Conservation (phyloP, 2,329 filamentous ascomycete species). For the Scorias spongiosa region DNA sequence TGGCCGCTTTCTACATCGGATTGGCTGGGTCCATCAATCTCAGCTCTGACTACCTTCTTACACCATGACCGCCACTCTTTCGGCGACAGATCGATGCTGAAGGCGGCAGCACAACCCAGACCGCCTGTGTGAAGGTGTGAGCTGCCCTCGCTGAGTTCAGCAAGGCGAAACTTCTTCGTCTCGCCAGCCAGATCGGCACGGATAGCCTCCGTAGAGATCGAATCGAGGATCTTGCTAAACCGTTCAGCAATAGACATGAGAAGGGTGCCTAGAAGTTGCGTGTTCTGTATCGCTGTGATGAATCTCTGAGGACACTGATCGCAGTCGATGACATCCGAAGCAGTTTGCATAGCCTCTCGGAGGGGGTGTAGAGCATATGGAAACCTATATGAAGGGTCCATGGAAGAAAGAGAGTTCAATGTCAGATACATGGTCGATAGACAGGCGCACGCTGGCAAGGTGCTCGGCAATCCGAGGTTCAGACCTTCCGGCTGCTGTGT, state of each 20-base stretch:
- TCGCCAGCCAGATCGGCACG: slow-evolving; percentile 16
- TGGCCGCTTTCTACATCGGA: slow-evolving; percentile 6
- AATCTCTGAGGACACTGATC: slow-evolving; percentile 25
- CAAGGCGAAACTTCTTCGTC: slow-evolving; percentile 29
- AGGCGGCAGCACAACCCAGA: slow-evolving; percentile 27
- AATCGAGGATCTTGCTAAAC: slow-evolving; percentile 25
- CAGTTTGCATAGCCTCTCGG: slow-evolving; percentile 26
- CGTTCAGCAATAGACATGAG: slow-evolving; percentile 27
- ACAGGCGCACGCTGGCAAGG: slow-evolving; percentile 24
- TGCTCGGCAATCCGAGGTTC: slow-evolving; percentile 4
- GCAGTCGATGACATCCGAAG: slow-evolving; percentile 26
- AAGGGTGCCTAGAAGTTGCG: slow-evolving; percentile 26
- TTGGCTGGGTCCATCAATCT: slow-evolving; percentile 23
- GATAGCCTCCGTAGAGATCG: slow-evolving; percentile 26
- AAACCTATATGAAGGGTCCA: slow-evolving; percentile 23
- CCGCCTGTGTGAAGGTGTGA: slow-evolving; percentile 29
- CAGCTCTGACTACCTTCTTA: slow-evolving; percentile 30
- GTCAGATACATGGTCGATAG: slow-evolving; percentile 32
- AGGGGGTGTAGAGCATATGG: slow-evolving; percentile 27
- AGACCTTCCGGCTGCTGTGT: neutral
- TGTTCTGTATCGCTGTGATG: slow-evolving; percentile 31
- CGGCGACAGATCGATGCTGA: slow-evolving; percentile 28
- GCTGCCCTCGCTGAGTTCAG: slow-evolving; percentile 24
- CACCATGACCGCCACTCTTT: slow-evolving; percentile 29
- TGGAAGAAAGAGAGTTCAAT: slow-evolving; percentile 25